Base-by-base conservation (phyloP, 257 asterid species). In the Penstemon barbatus region DNA sequence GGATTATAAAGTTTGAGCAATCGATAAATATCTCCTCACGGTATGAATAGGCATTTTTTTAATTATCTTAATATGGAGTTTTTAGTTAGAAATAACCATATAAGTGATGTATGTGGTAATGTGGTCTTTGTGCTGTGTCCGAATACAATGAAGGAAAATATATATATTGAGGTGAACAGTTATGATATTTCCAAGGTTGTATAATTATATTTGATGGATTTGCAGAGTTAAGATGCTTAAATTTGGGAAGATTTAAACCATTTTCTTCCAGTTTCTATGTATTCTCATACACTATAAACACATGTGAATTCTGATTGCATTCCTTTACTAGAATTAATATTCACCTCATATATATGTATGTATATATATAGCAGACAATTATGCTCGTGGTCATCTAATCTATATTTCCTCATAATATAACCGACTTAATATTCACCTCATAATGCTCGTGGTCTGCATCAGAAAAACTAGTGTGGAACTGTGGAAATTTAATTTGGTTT, bases 21-120 rank as follows among this genome's bases (percentile, higher is more conserved):
- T 91, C 97, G 11, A 60, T 89, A 53, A 94, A 94, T 82, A 79
- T 91, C 73, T 91, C 51, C 96, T 94, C 62, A 94, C 97, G 67
- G 97, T 89, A 86, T 7, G 73, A 46, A 68, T 53, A 43, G 2
- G 1, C 45, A n/a, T 65, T 68, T 12, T 41, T 54, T 15, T 25
- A 12, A 19, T 33, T 65, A 60, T 55, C 33, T 44, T 54, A n/a
- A 45, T 4, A 65, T 71, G 69, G 52, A 57, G 9, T 18, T 65
- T 44, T 43, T 13, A 13, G 51, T 25, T 42, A 0, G 57, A 45
- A 43, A 3, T 49, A 9, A 40, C 61, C 39, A 48, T 42, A 39
- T 44, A 39, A 42, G 45, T 57, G 44, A 37, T 57, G 61, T 18
- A n/a, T n/a, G n/a, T n/a, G n/a, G n/a, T n/a, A n/a, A 36, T 8